Evolutionary conservation across 306 rosid species (phyloP).

Genomic region (Dalbergia oliveri): DNA sequence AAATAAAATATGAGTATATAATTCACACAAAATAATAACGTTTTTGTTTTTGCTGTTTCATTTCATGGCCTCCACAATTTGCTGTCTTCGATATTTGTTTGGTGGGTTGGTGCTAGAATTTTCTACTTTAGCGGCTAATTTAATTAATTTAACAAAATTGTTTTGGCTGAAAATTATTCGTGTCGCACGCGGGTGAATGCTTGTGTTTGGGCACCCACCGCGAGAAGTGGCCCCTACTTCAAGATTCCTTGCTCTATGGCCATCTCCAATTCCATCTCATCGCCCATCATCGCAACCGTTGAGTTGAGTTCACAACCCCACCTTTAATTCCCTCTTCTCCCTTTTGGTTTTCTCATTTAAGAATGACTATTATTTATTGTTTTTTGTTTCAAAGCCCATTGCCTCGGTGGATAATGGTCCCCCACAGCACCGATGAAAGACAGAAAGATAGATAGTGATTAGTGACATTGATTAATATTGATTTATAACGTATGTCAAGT

Average conservation of each 20-base stretch:
- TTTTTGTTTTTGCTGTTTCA: not conserved
- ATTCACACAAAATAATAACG: no score
- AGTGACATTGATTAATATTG: conserved; percentile 37
- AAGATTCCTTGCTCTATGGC: conserved; percentile 50
- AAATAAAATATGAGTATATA: no score
- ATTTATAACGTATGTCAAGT: conserved; percentile 36
- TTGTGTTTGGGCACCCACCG: conserved; percentile 53
- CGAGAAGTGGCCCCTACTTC: conserved; percentile 47
- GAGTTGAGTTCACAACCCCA: conserved; percentile 16
- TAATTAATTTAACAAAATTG: not conserved
- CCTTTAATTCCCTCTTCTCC: not conserved
- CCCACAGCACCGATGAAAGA: conserved; percentile 29
- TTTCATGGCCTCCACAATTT: conserved; percentile 19
- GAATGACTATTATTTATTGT: not conserved
- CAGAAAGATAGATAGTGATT: conserved; percentile 25
- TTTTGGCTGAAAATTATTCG: conserved; percentile 38
- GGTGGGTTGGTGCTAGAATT: conserved; percentile 40
- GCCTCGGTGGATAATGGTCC: conserved; percentile 47
- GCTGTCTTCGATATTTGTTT: conserved; percentile 18
- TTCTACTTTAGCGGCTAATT: conserved; percentile 44
- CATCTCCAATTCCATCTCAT: conserved; percentile 50
- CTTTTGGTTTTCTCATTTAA: conserved; percentile 5
- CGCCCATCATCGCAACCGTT: conserved; percentile 51
- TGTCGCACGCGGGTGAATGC: conserved; percentile 49
- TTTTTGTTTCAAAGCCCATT: conserved; percentile 8